Conservation (phyloP, 2,329 filamentous ascomycete species). For the Paraphaeosphaeria sporulosa region DNA sequence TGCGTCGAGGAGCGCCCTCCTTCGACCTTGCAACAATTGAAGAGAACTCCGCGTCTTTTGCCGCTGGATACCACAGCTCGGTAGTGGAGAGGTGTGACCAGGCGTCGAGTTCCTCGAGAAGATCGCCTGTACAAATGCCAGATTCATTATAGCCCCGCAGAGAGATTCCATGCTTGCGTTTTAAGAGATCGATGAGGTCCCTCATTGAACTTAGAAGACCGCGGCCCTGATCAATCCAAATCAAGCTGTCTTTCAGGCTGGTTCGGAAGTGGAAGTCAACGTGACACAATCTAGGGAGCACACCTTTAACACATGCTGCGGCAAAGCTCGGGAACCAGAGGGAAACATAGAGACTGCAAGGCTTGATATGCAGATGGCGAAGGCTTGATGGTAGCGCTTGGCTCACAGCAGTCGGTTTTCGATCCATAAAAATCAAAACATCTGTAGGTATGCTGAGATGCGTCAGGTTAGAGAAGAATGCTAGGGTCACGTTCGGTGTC, state of each 20-base stretch:
- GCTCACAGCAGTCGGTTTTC: background rate
- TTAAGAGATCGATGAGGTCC: constrained; percentile 13
- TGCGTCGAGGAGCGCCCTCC: constrained; percentile 7
- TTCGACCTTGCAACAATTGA: constrained; percentile 6
- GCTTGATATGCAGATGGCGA: constrained; percentile 17
- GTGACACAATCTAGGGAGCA: constrained; percentile 15
- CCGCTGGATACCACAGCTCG: constrained; percentile 12
- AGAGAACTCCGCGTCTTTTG: constrained; percentile 14
- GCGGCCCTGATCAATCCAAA: constrained; percentile 19
- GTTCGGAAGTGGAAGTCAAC: constrained; percentile 22
- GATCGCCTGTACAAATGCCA: background rate
- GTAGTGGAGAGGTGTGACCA: constrained; percentile 10
- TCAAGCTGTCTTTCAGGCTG: constrained; percentile 16
- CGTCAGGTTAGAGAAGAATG: constrained; percentile 7
- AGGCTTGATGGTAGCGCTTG: constrained; percentile 15
- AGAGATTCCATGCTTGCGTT: constrained; percentile 10
- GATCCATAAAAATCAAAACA: constrained; percentile 16
- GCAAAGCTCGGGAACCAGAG: constrained; percentile 18
- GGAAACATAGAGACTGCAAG: constrained; percentile 21
- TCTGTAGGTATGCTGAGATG: constrained; percentile 23
- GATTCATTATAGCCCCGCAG: constrained; percentile 15
- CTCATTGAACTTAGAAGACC: background rate
- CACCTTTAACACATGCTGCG: background rate
- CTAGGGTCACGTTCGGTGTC: constrained; percentile 19
- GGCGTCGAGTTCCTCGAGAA: constrained; percentile 15